Conservation (phyloP, 1,284 basidiomycete genomes). For the Trichosporon faecale region DNA sequence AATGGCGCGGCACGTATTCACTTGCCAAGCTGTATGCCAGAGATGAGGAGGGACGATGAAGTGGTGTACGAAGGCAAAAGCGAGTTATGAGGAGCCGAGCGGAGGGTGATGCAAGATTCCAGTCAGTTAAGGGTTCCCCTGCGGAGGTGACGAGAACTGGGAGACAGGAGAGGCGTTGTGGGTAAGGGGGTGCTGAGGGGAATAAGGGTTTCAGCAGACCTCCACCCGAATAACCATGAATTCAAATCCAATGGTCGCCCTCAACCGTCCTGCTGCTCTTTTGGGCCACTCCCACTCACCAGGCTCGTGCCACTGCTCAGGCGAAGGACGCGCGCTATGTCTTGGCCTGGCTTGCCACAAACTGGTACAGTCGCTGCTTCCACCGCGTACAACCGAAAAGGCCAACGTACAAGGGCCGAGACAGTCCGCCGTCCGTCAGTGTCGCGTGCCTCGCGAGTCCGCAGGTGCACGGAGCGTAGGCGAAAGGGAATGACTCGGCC, state of each 20-base stretch:
- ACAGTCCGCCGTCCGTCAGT: background rate
- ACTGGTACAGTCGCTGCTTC: background rate
- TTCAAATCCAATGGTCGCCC: background rate
- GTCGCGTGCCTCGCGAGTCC: background rate
- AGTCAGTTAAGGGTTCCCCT: slow-evolving; percentile 1
- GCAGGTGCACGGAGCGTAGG: background rate
- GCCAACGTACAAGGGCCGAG: background rate
- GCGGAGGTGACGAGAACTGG: background rate
- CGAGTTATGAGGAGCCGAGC: background rate
- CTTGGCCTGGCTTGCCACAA: background rate
- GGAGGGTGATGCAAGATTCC: background rate
- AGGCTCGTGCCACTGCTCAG: background rate
- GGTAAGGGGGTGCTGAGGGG: background rate
- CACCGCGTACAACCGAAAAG: background rate
- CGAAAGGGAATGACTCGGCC: background rate
- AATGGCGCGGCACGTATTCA: background rate
- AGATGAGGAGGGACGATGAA: background rate
- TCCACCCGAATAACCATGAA: slow-evolving; percentile 5
- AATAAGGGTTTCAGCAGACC: background rate
- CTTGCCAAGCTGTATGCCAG: background rate
- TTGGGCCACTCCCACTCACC: background rate
- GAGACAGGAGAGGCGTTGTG: background rate
- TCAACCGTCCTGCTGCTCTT: background rate
- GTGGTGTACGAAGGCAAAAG: background rate
- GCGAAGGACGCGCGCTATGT: background rate